Evolutionary conservation across 345 rosid genomes (phyloP), one percentile per base, ranked within the genome.

Genomic region (Salix arbutifolia): DNA sequence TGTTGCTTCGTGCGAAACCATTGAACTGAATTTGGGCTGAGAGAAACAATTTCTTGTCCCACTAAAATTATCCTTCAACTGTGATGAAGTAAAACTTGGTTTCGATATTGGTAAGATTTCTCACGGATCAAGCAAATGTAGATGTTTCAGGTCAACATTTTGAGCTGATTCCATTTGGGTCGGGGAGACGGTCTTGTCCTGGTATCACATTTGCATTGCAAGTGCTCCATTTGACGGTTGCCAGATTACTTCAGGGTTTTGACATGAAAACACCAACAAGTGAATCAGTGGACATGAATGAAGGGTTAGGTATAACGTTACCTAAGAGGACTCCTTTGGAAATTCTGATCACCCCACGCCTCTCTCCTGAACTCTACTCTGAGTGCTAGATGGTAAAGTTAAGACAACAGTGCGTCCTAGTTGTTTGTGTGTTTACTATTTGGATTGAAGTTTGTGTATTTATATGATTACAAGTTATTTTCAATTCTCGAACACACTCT

Each of bases 111-210:
- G 61, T 21, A 56, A 21, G 87, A 30, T 85, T 85, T 42, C 81
- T 82, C 44, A 64, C 44, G 12, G 17, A 18, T 17, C 28, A 33
- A 37, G 25, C 66, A 9, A 53, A 31, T 21, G 12, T 74, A 35
- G 76, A 74, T 33, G 50, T 71, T 66, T 9, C 35, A 12, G 85
- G 83, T 26, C 83, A 79, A 19, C 52, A 82, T 77, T 77, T 79
- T 21, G 73, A 76, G 83, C 62, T 70, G 25, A 70, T 82, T 31
- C 87, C 85, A 3, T 84, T 84, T 9, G 83, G 87, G 10, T 76
- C 85, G 2, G 81, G 85, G 9, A 75, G 85, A 65, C 25, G 80
- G 40, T 70, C 83, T 0, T 79, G 82, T 71, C 85, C 87, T 0
- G 79, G 85, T 4, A 80, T 82, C 62, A 64, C 61, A 18, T 74